phyloP scores from a whole-genome alignment of 1,284 basidiomycete genomes.

The Psilocybe mexicana region DNA sequence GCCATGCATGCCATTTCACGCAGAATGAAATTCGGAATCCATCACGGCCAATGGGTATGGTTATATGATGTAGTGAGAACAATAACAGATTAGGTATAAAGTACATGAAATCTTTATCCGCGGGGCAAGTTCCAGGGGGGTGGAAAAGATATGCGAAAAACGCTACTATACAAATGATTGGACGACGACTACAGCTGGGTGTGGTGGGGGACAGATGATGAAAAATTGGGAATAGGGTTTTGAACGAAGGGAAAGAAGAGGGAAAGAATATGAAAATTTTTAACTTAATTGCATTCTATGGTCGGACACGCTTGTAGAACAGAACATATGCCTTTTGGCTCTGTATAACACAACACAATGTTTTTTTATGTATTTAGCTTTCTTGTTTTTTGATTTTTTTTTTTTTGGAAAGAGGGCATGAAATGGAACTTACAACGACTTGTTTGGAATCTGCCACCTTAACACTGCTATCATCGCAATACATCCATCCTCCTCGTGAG shows the following conservation, averaged over 20 bases:
- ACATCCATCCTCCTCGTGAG: constrained; percentile 80
- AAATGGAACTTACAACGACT: constrained; percentile 73
- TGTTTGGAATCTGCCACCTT: constrained; percentile 70
- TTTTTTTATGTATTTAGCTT: not conserved
- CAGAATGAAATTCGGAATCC: constrained; percentile 23
- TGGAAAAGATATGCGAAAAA: constrained; percentile 17
- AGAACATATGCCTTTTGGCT: constrained; percentile 86
- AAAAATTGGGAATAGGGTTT: not conserved
- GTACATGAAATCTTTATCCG: constrained; percentile 18
- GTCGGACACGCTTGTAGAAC: constrained; percentile 77
- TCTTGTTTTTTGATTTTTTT: not conserved
- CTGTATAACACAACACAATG: constrained; percentile 38
- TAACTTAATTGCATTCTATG: constrained; percentile 26
- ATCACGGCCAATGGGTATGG: constrained; percentile 27
- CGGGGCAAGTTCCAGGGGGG: constrained; percentile 13
- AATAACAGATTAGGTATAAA: constrained; percentile 21
- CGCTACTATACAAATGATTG: constrained; percentile 27
- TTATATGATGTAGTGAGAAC: constrained; percentile 27
- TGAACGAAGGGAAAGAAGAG: not conserved
- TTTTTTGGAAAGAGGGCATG: not conserved
- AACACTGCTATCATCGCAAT: constrained; percentile 86
- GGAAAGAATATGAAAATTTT: constrained; percentile 11
- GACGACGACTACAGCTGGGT: constrained; percentile 21
- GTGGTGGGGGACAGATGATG: not conserved
- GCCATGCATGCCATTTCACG: constrained; percentile 58